These are phyloP conservation scores for Phytophthora hibernalis DNA, from an alignment of 352 stramenopile genomes.

Conservation along the genomic window DNA sequence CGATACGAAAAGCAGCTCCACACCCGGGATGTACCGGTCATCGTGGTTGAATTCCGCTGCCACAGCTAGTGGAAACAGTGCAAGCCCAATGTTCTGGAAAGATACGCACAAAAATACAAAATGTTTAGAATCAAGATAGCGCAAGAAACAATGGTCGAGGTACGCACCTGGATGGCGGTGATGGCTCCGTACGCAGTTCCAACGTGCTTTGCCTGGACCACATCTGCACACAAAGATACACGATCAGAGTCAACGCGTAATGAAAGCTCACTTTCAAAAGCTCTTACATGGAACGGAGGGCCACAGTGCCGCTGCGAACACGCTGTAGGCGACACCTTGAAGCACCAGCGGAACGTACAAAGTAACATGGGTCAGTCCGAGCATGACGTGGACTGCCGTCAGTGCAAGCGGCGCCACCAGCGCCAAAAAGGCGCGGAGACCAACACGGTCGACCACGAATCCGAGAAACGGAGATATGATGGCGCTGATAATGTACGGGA, in stretches of 20 bases:
- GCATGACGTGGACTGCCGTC: constrained; percentile 85
- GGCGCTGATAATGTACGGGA: constrained; percentile 94
- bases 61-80: constrained; percentile 80
- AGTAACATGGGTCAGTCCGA: constrained; percentile 77
- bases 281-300: constrained; percentile 84
- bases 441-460: constrained; percentile 91
- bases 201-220: constrained; percentile 88
- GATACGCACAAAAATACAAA: constrained; percentile 13
- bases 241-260: constrained; percentile 1
- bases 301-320: constrained; percentile 94
- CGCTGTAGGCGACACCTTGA: constrained; percentile 92
- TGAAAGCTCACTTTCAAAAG: neutral
- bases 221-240: constrained; percentile 45
- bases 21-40: constrained; percentile 78
- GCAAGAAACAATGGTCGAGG: neutral
- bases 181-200: constrained; percentile 94
- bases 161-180: constrained; percentile 90
- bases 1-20: constrained; percentile 85
- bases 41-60: constrained; percentile 76
- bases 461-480: constrained; percentile 90
- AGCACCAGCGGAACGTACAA: constrained; percentile 89
- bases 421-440: constrained; percentile 83
- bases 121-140: constrained; percentile 12
- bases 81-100: constrained; percentile 81
- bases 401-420: constrained; percentile 80